These are phyloP conservation scores for Penicillium bovifimosum DNA, from an alignment of 495 filamentous ascomycete species.

Conservation along the genomic window DNA sequence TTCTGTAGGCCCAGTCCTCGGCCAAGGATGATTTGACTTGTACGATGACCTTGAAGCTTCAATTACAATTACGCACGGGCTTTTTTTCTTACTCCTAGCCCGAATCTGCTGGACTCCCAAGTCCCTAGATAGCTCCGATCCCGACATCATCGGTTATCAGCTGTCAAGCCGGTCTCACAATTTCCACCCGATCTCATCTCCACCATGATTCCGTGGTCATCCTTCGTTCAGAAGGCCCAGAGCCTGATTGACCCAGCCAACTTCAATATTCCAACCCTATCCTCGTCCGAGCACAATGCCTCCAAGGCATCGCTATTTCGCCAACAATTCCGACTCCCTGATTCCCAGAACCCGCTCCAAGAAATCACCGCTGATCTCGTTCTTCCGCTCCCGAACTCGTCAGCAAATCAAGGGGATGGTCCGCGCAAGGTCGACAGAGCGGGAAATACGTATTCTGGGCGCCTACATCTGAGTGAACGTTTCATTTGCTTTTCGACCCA, in stretches of 20 bases:
- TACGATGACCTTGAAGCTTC: slow-evolving; percentile 29
- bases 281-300: slow-evolving; percentile 66
- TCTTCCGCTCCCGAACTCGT: slow-evolving; percentile 56
- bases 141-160: slow-evolving; percentile 20
- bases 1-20: slow-evolving; percentile 17
- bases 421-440: slow-evolving; percentile 51
- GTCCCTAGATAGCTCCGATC: slow-evolving; percentile 26
- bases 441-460: slow-evolving; percentile 86
- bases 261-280: slow-evolving; percentile 55
- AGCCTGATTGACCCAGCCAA: slow-evolving; percentile 84
- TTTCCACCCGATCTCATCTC: not conserved
- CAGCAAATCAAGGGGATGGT: slow-evolving; percentile 53
- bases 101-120: slow-evolving; percentile 13
- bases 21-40: slow-evolving; percentile 22
- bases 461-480: slow-evolving; percentile 86
- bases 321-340: slow-evolving; percentile 91
- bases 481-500: slow-evolving; percentile 96
- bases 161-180: not conserved
- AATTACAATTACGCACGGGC: slow-evolving; percentile 21
- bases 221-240: slow-evolving; percentile 90
- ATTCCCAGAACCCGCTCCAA: slow-evolving; percentile 82
- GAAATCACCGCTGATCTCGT: slow-evolving; percentile 95
- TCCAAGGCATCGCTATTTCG: slow-evolving; percentile 92
- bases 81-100: slow-evolving; percentile 18
- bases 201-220: slow-evolving; percentile 72